phyloP scores from a whole-genome alignment of 176 grass and related monocot species.

The Ampelocalamus luodianensis region DNA sequence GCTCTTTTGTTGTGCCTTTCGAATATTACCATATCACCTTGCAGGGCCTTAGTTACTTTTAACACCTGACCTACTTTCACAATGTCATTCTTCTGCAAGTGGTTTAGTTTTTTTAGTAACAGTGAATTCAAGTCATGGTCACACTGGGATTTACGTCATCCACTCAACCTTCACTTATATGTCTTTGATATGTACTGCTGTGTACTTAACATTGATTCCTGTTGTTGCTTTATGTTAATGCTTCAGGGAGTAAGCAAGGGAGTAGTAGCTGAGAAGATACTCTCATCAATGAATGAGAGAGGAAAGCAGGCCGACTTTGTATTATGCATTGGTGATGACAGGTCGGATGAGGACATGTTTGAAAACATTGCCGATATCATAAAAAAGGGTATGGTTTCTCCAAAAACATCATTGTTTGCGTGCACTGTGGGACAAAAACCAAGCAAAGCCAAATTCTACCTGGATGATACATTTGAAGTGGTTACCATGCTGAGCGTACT shows the following conservation, averaged over 20 bases:
- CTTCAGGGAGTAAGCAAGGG: conserved; percentile 91
- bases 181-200: background rate
- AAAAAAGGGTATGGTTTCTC: conserved; percentile 59
- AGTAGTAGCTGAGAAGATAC: conserved; percentile 81
- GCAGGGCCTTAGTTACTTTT: background rate
- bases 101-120: background rate
- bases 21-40: background rate
- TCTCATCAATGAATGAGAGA: conserved; percentile 70
- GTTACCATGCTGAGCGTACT: conserved; percentile 77
- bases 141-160: background rate
- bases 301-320: conserved; percentile 81
- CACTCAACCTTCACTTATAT: background rate
- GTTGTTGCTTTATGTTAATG: conserved; percentile 29
- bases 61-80: background rate
- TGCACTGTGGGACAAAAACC: conserved; percentile 98
- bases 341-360: conserved; percentile 96
- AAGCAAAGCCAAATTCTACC: conserved; percentile 98
- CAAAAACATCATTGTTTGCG: conserved; percentile 71
- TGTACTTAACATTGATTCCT: conserved; percentile 11
- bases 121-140: background rate
- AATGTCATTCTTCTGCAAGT: background rate
- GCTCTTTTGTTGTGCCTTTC: background rate
- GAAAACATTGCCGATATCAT: conserved; percentile 76
- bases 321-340: conserved; percentile 88
- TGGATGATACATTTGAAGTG: conserved; percentile 92